Evolutionary conservation across 495 filamentous ascomycete species (phyloP), one percentile per base, ranked within the genome.

Genomic region (Penicillium lividum): DNA sequence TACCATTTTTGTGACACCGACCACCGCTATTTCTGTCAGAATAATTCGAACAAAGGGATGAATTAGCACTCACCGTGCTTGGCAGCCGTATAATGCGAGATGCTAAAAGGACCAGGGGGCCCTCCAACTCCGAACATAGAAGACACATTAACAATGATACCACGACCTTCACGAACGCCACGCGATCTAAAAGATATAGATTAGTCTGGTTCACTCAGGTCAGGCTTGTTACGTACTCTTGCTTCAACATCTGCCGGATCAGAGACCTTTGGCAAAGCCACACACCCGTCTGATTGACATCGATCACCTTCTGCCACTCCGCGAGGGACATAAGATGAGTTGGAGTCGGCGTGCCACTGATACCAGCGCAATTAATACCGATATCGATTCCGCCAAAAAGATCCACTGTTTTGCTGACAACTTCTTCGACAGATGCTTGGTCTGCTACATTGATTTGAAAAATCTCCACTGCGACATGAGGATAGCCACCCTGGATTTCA

Each of bases 301-400:
- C 65, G 7, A 78, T 63, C 1, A 81, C 73, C 34, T 69, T 69
- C 47, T 69, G 59, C 69, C 75, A 81, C n/a, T 77, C 71, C 3
- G 58, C 65, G 38, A 73, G 55, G 13, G 61, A 50, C 46, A 70
- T 65, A 15, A 77, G 59, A 29, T 72, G 62, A 5, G 77, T 77
- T 0, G 64, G 53, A 0, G 56, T 57, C 0, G 70, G 50, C 0
- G 30, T 51, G 7, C 69, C 66, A 36, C 51, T 46, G 2, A 72
- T 63, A 0, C 76, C 83, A 11, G 76, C 75, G 22, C 80, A 79
- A 57, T 82, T 79, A 31, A 85, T 69, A 0, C 82, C 58, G 22
- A 84, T 80, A 51, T 86, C 82, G 16, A 86, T 73, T 27, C 79
- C 64, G 15, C 77, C 73, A 9, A 71, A 78, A 5, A 68, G 58